Evolutionary conservation across 2,329 filamentous ascomycete species (phyloP).

Genomic region (Colletotrichum paranaense): DNA sequence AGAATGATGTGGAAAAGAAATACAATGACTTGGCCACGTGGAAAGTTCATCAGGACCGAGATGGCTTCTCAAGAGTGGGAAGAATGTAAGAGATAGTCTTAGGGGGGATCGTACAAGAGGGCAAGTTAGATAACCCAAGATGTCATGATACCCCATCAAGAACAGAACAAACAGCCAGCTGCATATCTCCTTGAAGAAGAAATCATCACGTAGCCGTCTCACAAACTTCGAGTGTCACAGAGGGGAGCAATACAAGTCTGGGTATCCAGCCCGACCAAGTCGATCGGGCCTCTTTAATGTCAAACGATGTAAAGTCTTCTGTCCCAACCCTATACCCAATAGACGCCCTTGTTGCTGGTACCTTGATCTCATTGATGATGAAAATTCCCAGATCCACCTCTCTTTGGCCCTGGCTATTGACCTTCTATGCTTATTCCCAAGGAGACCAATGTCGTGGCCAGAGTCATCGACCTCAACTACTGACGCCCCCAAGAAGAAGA

Average conservation of each 20-base stretch:
- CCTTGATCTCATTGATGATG: not conserved
- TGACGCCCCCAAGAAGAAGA: not conserved
- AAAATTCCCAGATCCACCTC: constrained; percentile 1
- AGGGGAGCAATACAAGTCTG: not conserved
- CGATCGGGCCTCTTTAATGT: constrained; percentile 23
- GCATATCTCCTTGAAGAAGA: not conserved
- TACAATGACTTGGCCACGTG: too few species aligned
- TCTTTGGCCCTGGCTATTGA: not conserved
- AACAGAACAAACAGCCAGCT: not conserved
- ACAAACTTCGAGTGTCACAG: not conserved
- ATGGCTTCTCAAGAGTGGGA: too few species aligned
- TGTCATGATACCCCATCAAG: too few species aligned
- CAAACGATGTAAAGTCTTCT: constrained; percentile 27
- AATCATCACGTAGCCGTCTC: not conserved
- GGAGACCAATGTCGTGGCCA: not conserved
- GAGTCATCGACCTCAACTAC: too few species aligned
- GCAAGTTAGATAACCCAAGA: too few species aligned
- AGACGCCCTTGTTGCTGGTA: constrained; percentile 33
- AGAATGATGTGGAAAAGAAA: too few species aligned
- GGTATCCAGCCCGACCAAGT: not conserved
- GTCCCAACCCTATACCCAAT: constrained; percentile 3
- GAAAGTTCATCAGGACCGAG: too few species aligned
- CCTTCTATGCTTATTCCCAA: constrained; percentile 4
- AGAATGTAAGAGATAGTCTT: too few species aligned
- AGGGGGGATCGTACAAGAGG: too few species aligned